Evolutionary conservation across 305 asterid species (phyloP).

Genomic region (Rubia peregrina): DNA sequence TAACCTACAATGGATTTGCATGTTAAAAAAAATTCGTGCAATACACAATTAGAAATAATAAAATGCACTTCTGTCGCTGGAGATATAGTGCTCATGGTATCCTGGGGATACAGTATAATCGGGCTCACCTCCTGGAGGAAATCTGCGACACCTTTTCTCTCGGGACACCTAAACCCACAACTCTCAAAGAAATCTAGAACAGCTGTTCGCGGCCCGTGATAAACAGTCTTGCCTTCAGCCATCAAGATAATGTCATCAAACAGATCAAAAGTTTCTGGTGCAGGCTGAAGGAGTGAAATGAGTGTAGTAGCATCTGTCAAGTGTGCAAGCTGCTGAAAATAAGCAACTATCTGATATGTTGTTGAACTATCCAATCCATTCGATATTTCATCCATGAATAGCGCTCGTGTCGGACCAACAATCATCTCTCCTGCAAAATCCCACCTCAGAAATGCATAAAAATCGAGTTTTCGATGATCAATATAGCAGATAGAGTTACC

Average conservation of each 20-base stretch:
- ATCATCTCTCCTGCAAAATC: slow-evolving; percentile 62
- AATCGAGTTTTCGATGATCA: neutral
- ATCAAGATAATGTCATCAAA: slow-evolving; percentile 69
- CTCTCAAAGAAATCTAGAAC: slow-evolving; percentile 43
- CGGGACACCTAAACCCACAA: slow-evolving; percentile 46
- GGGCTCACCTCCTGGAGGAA: slow-evolving; percentile 48
- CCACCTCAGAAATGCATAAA: neutral
- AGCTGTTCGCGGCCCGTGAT: slow-evolving; percentile 52
- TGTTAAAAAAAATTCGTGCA: too few species aligned
- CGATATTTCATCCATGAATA: slow-evolving; percentile 81
- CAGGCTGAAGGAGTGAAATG: slow-evolving; percentile 78
- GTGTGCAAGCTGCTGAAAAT: slow-evolving; percentile 69
- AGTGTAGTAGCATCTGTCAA: slow-evolving; percentile 62
- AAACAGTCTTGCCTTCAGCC: slow-evolving; percentile 64
- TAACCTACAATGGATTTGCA: slow-evolving; percentile 39
- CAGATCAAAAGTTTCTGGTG: slow-evolving; percentile 78
- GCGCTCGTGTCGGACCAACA: slow-evolving; percentile 76
- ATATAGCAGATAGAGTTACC: slow-evolving; percentile 25
- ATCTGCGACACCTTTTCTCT: slow-evolving; percentile 49
- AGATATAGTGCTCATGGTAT: too few species aligned
- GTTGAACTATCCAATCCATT: slow-evolving; percentile 81
- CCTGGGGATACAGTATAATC: neutral
- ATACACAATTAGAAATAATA: too few species aligned
- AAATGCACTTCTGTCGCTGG: too few species aligned
- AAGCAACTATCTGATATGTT: slow-evolving; percentile 55